A percentile compares a stretch with the other conserved stretches of the same genome.
Conservation (phyloP, 108 stramenopile genomes). For the Craspedostauros australis region DNA sequence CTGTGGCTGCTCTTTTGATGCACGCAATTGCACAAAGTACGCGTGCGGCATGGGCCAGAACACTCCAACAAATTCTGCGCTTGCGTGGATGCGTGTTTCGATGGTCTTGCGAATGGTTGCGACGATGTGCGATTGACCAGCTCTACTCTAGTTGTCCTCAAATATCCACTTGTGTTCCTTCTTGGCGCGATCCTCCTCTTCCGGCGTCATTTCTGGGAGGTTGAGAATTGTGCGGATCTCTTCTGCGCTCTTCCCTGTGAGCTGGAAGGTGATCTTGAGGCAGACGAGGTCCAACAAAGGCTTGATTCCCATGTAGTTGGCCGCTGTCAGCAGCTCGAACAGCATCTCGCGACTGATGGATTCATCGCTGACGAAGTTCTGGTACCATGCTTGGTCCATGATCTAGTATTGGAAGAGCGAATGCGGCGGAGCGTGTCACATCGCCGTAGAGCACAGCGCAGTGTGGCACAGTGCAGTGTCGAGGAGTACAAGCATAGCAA, state of each 20-base stretch:
- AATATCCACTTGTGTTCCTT: constrained; percentile 80
- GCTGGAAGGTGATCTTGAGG: constrained; percentile 58
- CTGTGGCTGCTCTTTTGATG: too few species aligned
- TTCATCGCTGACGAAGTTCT: constrained; percentile 47
- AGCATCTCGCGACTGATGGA: constrained; percentile 40
- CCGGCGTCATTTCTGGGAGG: constrained; percentile 66
- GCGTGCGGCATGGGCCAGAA: too few species aligned
- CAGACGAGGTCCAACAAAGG: constrained; percentile 73
- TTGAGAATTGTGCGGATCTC: constrained; percentile 72
- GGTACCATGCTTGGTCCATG: constrained; percentile 72
- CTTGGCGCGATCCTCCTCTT: constrained; percentile 63
- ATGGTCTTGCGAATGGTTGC: too few species aligned
- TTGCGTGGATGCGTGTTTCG: too few species aligned
- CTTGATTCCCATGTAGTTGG: constrained; percentile 81
- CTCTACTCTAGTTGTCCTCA: constrained; percentile 48
- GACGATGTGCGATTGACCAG: too few species aligned
- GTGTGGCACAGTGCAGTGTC: too few species aligned
- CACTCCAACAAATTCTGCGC: too few species aligned
- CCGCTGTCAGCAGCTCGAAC: constrained; percentile 72
- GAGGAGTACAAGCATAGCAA: too few species aligned
- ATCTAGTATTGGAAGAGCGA: constrained; percentile 12
- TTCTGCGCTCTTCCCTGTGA: constrained; percentile 68
- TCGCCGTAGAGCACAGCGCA: too few species aligned
- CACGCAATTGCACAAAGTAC: too few species aligned
- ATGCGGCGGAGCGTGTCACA: too few species aligned